Evolutionary conservation across 2,329 filamentous ascomycete genomes (phyloP).

Genomic region (Arachnomyces sp.): DNA sequence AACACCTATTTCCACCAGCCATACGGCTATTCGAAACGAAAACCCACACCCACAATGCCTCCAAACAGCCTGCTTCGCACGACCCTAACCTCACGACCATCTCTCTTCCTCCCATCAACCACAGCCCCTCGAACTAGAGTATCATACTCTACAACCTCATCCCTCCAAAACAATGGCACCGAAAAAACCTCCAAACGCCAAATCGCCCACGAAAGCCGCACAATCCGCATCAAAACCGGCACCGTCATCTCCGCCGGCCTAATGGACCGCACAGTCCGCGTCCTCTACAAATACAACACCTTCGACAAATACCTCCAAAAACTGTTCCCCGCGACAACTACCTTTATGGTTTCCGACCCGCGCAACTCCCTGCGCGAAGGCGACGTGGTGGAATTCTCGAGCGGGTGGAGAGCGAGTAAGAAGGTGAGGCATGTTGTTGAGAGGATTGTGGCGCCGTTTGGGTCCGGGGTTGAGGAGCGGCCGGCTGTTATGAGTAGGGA

Average conservation of each 20-base stretch:
- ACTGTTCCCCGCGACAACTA: constrained; percentile 27
- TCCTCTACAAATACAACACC: constrained; percentile 24
- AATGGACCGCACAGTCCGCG: constrained; percentile 35
- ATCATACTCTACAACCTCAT: background rate
- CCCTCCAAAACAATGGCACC: background rate
- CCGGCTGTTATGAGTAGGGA: constrained; percentile 28
- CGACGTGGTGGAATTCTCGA: constrained; percentile 38
- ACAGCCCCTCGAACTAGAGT: constrained; percentile 1
- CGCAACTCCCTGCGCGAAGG: constrained; percentile 34
- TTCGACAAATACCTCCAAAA: constrained; percentile 33
- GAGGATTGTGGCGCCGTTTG: constrained; percentile 35
- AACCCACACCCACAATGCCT: constrained; percentile 1
- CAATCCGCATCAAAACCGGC: constrained; percentile 22
- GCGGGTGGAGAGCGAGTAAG: constrained; percentile 30
- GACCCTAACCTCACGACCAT: background rate
- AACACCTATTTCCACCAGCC: too few relatives aligned
- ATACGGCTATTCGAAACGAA: too few relatives aligned
- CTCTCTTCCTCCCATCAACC: background rate
- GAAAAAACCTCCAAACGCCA: background rate
- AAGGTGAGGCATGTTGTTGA: constrained; percentile 35
- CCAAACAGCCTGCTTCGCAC: constrained; percentile 3
- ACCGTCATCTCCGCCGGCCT: constrained; percentile 34
- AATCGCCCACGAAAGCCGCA: background rate
- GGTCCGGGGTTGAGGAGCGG: constrained; percentile 25
- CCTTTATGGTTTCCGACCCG: constrained; percentile 31